Conservation (phyloP, 495 filamentous ascomycete species). For the Aspergillus sclerotioniger region DNA sequence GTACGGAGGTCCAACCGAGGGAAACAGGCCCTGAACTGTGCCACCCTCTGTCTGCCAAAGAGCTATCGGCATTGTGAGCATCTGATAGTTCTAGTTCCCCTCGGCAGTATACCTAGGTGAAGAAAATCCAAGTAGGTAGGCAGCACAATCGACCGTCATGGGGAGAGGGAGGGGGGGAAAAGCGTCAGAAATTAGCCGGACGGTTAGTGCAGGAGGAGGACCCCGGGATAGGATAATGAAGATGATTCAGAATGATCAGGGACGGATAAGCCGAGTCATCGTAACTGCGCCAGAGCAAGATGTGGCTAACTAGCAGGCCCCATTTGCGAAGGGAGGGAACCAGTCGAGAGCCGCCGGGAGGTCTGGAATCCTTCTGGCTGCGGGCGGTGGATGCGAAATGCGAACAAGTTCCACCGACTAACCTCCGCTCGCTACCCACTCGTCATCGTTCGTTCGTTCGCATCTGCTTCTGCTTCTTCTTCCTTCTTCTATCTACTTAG, state of each 20-base stretch:
- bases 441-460: constrained; percentile 7
- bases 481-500: neutral
- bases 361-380: constrained; percentile 4
- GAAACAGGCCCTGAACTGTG: constrained; percentile 1
- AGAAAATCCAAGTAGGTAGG: neutral
- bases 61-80: constrained; percentile 7
- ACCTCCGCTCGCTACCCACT: constrained; percentile 2
- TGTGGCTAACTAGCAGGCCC: no score
- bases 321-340: neutral
- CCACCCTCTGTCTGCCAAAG: neutral
- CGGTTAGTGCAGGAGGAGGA: neutral
- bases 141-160: neutral
- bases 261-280: neutral
- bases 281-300: neutral
- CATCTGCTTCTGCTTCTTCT: constrained; percentile 6
- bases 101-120: neutral
- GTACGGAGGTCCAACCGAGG: neutral
- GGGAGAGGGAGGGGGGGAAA: neutral
- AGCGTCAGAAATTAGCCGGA: neutral
- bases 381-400: neutral
- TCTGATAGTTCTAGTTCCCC: constrained; percentile 8
- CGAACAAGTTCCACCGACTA: neutral
- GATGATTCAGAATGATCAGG: neutral
- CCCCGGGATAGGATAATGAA: neutral
- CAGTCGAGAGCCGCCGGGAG: neutral